Conservation (phyloP, 306 rosid species). For the Vigna radiata region DNA sequence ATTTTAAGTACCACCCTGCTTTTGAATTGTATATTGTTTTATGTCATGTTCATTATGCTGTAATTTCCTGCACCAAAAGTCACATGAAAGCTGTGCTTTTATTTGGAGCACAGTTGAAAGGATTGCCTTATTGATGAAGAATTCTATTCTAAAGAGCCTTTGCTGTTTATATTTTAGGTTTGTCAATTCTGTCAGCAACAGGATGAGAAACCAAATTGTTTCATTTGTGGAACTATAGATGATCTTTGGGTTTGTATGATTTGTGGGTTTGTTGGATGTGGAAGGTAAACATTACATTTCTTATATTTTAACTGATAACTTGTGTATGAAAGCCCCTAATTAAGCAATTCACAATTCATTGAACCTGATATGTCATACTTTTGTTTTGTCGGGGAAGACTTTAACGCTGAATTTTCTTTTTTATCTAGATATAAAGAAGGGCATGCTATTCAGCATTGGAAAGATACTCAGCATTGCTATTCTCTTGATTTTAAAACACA, state of each 20-base stretch:
- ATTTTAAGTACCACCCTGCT: neutral
- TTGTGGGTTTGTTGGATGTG: conserved; percentile 97
- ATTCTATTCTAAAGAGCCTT: conserved; percentile 40
- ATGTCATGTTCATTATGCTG: conserved; percentile 2
- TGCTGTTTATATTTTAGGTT: conserved; percentile 64
- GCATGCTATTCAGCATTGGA: conserved; percentile 91
- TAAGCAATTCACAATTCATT: conserved; percentile 18
- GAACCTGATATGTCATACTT: conserved; percentile 2
- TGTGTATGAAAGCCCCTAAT: conserved; percentile 25
- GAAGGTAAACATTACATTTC: conserved; percentile 64
- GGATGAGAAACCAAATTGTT: conserved; percentile 83
- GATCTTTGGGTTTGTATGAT: conserved; percentile 89
- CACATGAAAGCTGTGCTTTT: neutral
- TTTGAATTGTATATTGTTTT: neutral
- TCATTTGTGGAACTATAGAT: conserved; percentile 78
- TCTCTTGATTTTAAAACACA: conserved; percentile 89
- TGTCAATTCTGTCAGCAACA: conserved; percentile 88
- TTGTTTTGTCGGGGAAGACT: conserved; percentile 22
- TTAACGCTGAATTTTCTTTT: conserved; percentile 25
- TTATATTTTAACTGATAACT: conserved; percentile 41
- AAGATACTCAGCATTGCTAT: conserved; percentile 88
- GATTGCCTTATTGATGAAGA: conserved; percentile 39
- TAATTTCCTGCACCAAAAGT: conserved; percentile 26
- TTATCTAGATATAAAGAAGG: conserved; percentile 83
- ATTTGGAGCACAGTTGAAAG: conserved; percentile 11